Evolutionary conservation across 176 grass and related monocot genomes (phyloP).

Genomic region (Hordeum vulgare): DNA sequence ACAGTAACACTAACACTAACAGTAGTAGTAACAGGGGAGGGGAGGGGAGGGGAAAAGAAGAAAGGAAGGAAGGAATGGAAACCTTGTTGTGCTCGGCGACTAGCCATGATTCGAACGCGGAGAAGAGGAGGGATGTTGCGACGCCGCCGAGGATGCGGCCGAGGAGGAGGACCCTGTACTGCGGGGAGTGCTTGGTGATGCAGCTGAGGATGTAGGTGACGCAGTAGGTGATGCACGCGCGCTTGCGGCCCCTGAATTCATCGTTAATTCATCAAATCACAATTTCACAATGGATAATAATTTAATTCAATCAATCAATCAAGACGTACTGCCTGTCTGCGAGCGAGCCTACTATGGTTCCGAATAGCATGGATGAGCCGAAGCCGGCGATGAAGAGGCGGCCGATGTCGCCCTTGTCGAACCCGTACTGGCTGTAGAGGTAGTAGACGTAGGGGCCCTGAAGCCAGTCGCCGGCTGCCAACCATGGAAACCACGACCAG

Average conservation of each 20-base stretch:
- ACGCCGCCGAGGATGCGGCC: constrained; percentile 76
- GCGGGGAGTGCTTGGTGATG: constrained; percentile 88
- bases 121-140: constrained; percentile 91
- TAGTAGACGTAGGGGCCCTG: constrained; percentile 96
- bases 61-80: neutral
- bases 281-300: too few species aligned
- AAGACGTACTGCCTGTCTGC: constrained; percentile 98
- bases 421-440: constrained; percentile 95
- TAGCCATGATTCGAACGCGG: constrained; percentile 98
- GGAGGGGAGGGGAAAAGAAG: neutral
- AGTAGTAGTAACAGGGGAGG: too few species aligned
- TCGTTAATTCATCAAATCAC: too few species aligned
- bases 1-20: too few species aligned
- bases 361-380: constrained; percentile 98
- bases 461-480: constrained; percentile 87
- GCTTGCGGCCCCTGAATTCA: constrained; percentile 91
- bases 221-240: constrained; percentile 94
- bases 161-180: constrained; percentile 83
- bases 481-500: too few species aligned
- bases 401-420: constrained; percentile 96
- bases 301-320: too few species aligned
- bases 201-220: constrained; percentile 95
- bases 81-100: constrained; percentile 97
- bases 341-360: constrained; percentile 94
- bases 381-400: constrained; percentile 98